Percentiles rank a stretch among this genome's conserved stretches.
Conservation (phyloP, 2,329 filamentous ascomycete species). For the Pyrenochaeta sp. region DNA sequence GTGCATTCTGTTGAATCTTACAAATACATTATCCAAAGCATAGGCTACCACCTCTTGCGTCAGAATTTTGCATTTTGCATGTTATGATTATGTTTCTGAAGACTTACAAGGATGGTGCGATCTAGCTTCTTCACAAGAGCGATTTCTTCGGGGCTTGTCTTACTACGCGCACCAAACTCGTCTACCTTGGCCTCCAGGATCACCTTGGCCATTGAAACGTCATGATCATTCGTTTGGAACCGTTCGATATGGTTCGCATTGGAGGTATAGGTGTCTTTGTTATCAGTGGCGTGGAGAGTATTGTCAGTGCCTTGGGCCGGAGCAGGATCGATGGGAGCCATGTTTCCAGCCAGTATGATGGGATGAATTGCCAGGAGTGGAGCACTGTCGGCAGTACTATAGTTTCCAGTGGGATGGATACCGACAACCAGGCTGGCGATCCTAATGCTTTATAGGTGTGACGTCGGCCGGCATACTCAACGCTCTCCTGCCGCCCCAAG, state of each 20-base stretch:
- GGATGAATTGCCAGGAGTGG: too few species aligned
- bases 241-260: constrained; percentile 62
- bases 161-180: constrained; percentile 14
- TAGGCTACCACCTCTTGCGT: constrained; percentile 3
- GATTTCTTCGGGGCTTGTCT: constrained; percentile 20
- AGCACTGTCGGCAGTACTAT: too few species aligned
- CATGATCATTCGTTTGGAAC: constrained; percentile 58
- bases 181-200: constrained; percentile 3
- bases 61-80: not conserved
- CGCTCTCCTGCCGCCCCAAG: too few species aligned
- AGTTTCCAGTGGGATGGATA: too few species aligned
- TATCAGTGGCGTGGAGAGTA: too few species aligned
- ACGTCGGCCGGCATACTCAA: too few species aligned
- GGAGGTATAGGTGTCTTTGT: too few species aligned
- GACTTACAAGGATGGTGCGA: constrained; percentile 23
- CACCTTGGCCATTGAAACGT: not conserved
- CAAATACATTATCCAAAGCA: constrained; percentile 10
- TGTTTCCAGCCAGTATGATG: too few species aligned
- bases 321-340: too few species aligned
- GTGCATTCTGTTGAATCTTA: not conserved
- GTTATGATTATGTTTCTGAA: constrained; percentile 37
- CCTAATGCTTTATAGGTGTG: too few species aligned
- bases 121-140: constrained; percentile 20
- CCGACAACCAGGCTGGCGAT: too few species aligned
- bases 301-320: too few species aligned